These are phyloP conservation scores for Tephrocybe sp. DNA, from an alignment of 768 basidiomycete genomes.

Conservation along the genomic window DNA sequence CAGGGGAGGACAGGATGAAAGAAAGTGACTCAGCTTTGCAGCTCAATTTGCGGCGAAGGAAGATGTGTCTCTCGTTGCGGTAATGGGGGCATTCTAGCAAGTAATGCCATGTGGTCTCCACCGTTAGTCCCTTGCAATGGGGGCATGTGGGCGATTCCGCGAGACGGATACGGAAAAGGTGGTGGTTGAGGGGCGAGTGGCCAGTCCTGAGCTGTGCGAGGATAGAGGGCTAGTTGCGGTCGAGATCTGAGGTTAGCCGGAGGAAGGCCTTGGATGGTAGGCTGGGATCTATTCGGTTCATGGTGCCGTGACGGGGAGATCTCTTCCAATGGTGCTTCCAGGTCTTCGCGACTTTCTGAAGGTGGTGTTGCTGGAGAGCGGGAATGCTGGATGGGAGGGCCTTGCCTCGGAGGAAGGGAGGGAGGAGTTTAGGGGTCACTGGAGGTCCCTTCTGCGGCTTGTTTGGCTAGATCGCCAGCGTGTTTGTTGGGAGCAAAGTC, in stretches of 20 bases:
- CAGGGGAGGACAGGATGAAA: not conserved
- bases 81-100: too few relatives aligned
- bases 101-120: slow-evolving; percentile 7
- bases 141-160: too few relatives aligned
- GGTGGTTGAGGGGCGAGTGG: too few relatives aligned
- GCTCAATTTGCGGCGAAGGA: too few relatives aligned
- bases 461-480: too few relatives aligned
- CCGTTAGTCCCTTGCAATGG: too few relatives aligned
- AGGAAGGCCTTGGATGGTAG: slow-evolving; percentile 12
- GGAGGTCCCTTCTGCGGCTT: too few relatives aligned
- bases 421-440: too few relatives aligned
- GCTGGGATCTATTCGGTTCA: slow-evolving; percentile 9
- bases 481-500: too few relatives aligned
- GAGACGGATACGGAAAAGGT: too few relatives aligned
- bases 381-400: slow-evolving; percentile 17
- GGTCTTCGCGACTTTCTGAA: not conserved
- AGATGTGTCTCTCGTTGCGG: too few relatives aligned
- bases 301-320: slow-evolving; percentile 3
- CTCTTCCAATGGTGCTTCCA: slow-evolving; percentile 13
- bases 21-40: slow-evolving; percentile 12
- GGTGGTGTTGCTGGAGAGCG: slow-evolving; percentile 14
- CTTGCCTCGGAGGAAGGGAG: not conserved
- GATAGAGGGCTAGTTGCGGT: slow-evolving; percentile 11
- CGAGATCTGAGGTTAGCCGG: not conserved
- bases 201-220: slow-evolving; percentile 33